Evolutionary conservation across 2,329 filamentous ascomycete species (phyloP), one percentile per base, ranked within the genome.

Genomic region (Ascochyta lentis): DNA sequence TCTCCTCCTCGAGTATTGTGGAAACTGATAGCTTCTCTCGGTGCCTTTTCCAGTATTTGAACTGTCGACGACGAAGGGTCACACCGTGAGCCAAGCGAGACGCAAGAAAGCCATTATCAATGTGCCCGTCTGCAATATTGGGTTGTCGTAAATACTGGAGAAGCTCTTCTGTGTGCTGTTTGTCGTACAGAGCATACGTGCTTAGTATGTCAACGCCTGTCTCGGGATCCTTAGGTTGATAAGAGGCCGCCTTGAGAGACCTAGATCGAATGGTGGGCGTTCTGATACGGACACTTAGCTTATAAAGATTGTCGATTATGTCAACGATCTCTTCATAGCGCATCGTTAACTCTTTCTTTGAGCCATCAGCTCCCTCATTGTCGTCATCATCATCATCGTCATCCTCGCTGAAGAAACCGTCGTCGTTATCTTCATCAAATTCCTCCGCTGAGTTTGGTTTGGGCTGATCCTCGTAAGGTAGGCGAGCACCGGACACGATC

Each of bases 1-100:
- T n/a, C 12, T 72, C 68, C 39, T 72, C 68, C 39, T 72, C 70
- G n/a, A 47, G n/a, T 7, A 65, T 16, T 4, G 62, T 62, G 4
- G 68, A 63, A 1, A 63, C 49, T 8, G 64, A 67, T 7, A 76
- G 48, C 54, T 76, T 76, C 29, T 76, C 73, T 34, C 73, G 65
- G 54, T 75, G 69, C 52, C 72, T 59, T 44, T 66, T 68, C 74
- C 74, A 76, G 22, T 76, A 76, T 51, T 72, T 74, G 57, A 76
- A 76, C 33, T 75, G 72, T 7, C 73, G 66, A 37, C 74, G 64
- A 23, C 74, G 69, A 23, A 72, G 63, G 0, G 74, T 76, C 16
- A 76, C 66, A 1, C 67, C 64, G 23, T 60, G 65, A 46, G 67
- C 67, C 13, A 76, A 47, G 10, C 73, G 68, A 7, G 53, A 47